These are phyloP conservation scores for Asterella californica DNA, from an alignment of 225 moss, liverwort and hornwort species.

Conservation along the genomic window DNA sequence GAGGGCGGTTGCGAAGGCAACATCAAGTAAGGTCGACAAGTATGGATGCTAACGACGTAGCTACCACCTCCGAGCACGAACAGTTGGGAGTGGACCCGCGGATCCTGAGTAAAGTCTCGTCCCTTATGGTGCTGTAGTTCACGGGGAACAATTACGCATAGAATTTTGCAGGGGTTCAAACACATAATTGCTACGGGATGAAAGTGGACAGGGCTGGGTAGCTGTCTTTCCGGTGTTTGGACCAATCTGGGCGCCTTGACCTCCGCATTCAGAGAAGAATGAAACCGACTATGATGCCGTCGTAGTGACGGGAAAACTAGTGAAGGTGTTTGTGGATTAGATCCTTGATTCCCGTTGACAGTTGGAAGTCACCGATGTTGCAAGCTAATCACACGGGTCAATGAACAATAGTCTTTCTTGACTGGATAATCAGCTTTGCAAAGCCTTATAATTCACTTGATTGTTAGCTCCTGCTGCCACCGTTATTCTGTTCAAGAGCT, in stretches of 20 bases:
- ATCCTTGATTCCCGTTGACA: neutral
- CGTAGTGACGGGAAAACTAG: neutral
- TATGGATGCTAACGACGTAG: conserved; percentile 25
- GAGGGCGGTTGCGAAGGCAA: neutral
- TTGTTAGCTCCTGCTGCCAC: neutral
- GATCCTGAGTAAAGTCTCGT: conserved; percentile 17
- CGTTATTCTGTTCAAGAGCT: neutral
- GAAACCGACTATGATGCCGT: neutral
- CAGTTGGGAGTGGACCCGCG: conserved; percentile 1
- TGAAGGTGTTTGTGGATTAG: neutral
- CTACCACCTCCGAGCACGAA: conserved; percentile 27
- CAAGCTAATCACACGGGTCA: neutral
- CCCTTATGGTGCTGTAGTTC: neutral
- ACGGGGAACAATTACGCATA: neutral
- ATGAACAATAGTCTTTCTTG: neutral
- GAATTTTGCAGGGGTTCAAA: neutral
- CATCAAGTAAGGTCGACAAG: neutral
- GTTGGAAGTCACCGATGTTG: neutral
- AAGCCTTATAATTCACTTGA: neutral
- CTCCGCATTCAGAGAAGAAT: neutral
- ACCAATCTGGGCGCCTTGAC: neutral
- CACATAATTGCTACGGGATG: neutral
- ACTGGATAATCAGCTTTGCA: neutral
- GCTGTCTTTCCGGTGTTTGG: neutral
- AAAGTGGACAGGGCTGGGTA: neutral